Evolutionary conservation across 2,329 filamentous ascomycete species (phyloP).

Genomic region (Diaporthe helianthi): DNA sequence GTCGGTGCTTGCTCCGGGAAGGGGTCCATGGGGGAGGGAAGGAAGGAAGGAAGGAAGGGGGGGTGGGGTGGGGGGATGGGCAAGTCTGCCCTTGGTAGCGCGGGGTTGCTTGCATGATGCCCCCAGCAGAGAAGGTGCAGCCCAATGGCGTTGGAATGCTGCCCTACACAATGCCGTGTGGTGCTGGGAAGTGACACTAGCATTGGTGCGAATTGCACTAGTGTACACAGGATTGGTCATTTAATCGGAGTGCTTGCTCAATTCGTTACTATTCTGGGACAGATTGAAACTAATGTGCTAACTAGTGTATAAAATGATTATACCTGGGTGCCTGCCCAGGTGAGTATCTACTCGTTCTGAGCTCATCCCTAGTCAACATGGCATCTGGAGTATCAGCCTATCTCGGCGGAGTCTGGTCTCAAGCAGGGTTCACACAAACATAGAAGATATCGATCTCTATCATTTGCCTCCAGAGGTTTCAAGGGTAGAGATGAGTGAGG

Average conservation of each 20-base stretch:
- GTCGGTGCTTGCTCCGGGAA: neutral
- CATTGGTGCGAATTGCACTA: neutral
- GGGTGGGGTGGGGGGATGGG: neutral
- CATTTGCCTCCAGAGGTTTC: too few relatives aligned
- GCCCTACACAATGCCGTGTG: conserved; percentile 13
- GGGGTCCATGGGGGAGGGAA: neutral
- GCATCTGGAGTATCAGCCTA: too few relatives aligned
- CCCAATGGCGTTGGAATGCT: conserved; percentile 19
- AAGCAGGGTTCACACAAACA: neutral
- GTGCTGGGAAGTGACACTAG: neutral
- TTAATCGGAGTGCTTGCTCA: neutral
- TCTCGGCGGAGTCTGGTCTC: neutral
- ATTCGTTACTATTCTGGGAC: conserved; percentile 8
- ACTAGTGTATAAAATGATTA: neutral
- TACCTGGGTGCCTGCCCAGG: too few relatives aligned
- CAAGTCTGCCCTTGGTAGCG: neutral
- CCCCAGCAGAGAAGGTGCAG: conserved; percentile 13
- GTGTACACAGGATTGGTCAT: conserved; percentile 22
- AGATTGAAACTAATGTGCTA: neutral
- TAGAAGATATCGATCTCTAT: neutral
- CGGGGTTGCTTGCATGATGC: conserved; percentile 25
- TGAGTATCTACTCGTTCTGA: neutral
- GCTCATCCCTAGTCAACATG: neutral
- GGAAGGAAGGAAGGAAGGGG: neutral
- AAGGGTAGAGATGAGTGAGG: neutral